Percentiles rank a stretch among this genome's conserved stretches.
Conservation (phyloP, 73 alveolate species). For the Loxodes magnus region DNA sequence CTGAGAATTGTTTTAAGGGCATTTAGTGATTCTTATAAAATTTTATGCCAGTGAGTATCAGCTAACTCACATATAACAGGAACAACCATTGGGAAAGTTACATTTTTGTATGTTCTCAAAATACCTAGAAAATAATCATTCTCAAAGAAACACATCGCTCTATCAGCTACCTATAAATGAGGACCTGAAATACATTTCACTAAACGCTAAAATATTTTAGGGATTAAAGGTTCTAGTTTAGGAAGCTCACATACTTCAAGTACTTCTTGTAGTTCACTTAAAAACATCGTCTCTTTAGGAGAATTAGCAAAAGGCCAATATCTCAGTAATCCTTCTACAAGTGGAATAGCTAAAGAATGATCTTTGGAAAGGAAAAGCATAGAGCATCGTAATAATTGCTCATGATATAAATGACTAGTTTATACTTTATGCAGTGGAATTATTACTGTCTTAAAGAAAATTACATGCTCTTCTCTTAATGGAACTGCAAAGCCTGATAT, state of each 20-base stretch:
- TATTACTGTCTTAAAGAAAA: conserved; percentile 66
- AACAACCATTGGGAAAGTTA: conserved; percentile 73
- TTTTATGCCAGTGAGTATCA: conserved; percentile 82
- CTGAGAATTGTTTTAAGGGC: conserved; percentile 67
- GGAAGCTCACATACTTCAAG: conserved; percentile 79
- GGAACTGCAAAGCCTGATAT: conserved; percentile 90
- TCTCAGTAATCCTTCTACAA: conserved; percentile 70
- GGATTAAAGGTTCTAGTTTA: conserved; percentile 60
- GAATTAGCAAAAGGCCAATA: conserved; percentile 93
- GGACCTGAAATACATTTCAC: conserved; percentile 76
- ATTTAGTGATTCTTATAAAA: conserved; percentile 57
- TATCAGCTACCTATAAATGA: conserved; percentile 81
- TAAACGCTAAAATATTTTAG: conserved; percentile 69
- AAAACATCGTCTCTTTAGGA: conserved; percentile 79
- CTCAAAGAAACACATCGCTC: conserved; percentile 88
- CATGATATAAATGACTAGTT: conserved; percentile 73
- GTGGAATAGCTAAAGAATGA: conserved; percentile 52
- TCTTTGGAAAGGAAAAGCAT: conserved; percentile 72
- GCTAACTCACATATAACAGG: conserved; percentile 70
- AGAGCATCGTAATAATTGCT: conserved; percentile 73
- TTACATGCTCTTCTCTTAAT: conserved; percentile 80
- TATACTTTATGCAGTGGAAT: conserved; percentile 84
- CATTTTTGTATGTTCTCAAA: conserved; percentile 58
- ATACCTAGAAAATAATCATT: conserved; percentile 66
- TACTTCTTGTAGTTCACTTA: conserved; percentile 79